These are phyloP conservation scores for Phytophthora parvispora DNA, from an alignment of 352 stramenopile genomes.

Conservation along the genomic window DNA sequence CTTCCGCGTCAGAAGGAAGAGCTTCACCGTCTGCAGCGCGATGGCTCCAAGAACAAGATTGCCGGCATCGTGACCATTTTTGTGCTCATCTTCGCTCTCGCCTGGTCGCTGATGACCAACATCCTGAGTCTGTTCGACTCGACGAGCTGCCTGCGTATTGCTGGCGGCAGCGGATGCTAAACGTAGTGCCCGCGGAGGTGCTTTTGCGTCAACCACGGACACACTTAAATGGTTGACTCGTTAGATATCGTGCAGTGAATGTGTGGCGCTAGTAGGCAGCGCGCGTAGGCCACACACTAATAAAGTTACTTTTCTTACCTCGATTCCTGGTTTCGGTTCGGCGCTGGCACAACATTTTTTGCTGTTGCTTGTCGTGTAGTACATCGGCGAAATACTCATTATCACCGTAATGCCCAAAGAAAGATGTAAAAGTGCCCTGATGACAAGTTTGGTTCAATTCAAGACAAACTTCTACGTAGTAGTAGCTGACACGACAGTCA, in stretches of 20 bases:
- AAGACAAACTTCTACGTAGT: slow-evolving; percentile 19
- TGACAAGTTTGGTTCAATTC: slow-evolving; percentile 12
- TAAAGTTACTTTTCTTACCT: slow-evolving; percentile 9
- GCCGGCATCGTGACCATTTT: slow-evolving; percentile 39
- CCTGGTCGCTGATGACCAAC: slow-evolving; percentile 74
- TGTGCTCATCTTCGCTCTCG: slow-evolving; percentile 54
- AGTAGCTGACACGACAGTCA: slow-evolving; percentile 1
- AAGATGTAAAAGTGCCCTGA: background rate
- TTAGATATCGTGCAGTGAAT: slow-evolving; percentile 28
- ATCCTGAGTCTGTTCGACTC: slow-evolving; percentile 64
- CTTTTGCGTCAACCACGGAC: background rate
- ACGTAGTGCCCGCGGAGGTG: background rate
- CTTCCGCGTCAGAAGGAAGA: slow-evolving; percentile 70
- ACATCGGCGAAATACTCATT: too few relatives aligned
- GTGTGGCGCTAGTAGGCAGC: background rate
- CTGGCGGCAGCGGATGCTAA: slow-evolving; percentile 42
- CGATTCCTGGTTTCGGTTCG: too few relatives aligned
- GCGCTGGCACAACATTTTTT: too few relatives aligned
- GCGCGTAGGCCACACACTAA: slow-evolving; percentile 4
- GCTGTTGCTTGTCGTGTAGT: background rate
- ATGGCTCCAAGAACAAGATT: slow-evolving; percentile 47
- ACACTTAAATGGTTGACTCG: background rate
- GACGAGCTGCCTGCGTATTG: slow-evolving; percentile 66
- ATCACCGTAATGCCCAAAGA: too few relatives aligned
- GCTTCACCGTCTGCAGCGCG: slow-evolving; percentile 49